These are phyloP conservation scores for Aspergillus sp. DNA, from an alignment of 2,329 filamentous ascomycete genomes.

Conservation along the genomic window DNA sequence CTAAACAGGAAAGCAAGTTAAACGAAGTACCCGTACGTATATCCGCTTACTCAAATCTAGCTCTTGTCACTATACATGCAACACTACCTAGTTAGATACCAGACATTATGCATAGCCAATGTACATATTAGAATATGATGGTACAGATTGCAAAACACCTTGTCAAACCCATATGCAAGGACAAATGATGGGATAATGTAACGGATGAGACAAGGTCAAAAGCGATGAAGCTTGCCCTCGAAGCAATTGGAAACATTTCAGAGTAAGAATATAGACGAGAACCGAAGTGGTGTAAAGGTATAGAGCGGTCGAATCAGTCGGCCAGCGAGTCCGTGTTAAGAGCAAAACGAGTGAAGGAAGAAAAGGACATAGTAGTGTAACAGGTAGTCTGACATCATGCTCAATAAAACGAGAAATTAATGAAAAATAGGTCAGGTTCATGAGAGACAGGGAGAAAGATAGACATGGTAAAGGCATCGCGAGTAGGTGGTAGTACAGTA, in stretches of 20 bases:
- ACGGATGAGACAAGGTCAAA: background rate
- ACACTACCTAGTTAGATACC: background rate
- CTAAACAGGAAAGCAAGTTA: background rate
- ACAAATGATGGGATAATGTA: background rate
- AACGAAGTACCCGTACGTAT: background rate
- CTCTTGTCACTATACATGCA: background rate
- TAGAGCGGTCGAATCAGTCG: background rate
- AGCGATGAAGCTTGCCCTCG: background rate
- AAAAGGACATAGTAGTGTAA: background rate
- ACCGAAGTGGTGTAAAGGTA: background rate
- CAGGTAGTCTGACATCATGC: background rate
- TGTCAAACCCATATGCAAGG: background rate
- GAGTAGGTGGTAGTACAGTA: constrained; percentile 1
- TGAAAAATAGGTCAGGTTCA: background rate
- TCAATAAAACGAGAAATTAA: background rate
- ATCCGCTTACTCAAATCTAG: background rate
- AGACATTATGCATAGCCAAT: background rate
- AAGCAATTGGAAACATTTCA: background rate
- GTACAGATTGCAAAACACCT: background rate
- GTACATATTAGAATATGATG: background rate
- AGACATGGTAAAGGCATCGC: background rate
- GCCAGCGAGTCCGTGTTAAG: background rate
- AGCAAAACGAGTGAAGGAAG: too few species aligned
- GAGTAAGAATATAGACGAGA: background rate
- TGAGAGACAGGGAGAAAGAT: background rate